phyloP scores from a whole-genome alignment of 257 asterid species.

The Capsicum pubescens region DNA sequence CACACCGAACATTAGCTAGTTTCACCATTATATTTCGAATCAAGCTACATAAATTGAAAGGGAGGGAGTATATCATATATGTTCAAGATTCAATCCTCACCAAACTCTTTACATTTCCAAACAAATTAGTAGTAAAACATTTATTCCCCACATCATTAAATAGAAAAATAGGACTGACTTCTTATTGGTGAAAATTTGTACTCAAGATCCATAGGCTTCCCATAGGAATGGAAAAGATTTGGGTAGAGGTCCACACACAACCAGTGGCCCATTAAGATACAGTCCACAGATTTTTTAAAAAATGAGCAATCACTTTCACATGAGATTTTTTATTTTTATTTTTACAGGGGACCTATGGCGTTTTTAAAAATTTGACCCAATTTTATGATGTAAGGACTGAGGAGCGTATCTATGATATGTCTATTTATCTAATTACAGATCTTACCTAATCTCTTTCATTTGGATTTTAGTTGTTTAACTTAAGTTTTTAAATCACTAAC shows the following conservation, averaged over 20 bases:
- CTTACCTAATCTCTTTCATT: neutral
- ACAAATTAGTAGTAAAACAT: neutral
- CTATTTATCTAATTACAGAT: neutral
- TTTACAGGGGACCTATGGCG: neutral
- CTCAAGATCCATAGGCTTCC: neutral
- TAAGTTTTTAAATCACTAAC: neutral
- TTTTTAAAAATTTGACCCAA: neutral
- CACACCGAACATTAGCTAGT: neutral
- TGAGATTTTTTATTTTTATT: neutral
- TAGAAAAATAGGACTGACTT: neutral
- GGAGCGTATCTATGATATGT: neutral
- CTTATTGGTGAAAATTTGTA: neutral
- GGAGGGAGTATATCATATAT: neutral
- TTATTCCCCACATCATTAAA: neutral
- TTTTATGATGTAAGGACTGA: conserved; percentile 6
- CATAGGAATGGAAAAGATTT: neutral
- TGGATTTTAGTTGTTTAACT: neutral
- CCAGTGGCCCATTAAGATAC: neutral
- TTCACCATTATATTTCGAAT: neutral
- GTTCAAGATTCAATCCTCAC: neutral
- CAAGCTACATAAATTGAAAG: neutral
- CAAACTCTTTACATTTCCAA: neutral
- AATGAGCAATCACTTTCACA: neutral
- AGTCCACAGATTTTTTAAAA: neutral
- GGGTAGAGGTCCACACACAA: conserved; percentile 25